A percentile compares a stretch with the other conserved stretches of the same genome.
Conservation (phyloP, 805 yeast genomes). For the Yamadazyma paraphyllophila region DNA sequence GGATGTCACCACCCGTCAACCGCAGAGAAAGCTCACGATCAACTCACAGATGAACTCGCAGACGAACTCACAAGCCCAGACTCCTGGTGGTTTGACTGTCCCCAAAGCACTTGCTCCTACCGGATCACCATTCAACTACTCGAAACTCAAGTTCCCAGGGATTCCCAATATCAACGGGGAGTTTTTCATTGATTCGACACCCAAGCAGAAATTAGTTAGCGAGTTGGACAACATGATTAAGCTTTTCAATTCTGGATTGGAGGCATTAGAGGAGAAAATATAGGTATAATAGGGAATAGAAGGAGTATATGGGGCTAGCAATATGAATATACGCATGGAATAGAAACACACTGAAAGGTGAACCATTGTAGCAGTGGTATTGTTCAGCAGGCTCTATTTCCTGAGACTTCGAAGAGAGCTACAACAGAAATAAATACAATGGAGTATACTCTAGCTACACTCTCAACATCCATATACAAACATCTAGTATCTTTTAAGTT, state of each 20-base stretch:
- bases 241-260: constrained; percentile 39
- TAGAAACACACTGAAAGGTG: no score
- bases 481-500: no score
- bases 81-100: constrained; percentile 1
- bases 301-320: no score
- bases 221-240: constrained; percentile 40
- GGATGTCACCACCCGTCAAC: not conserved
- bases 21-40: constrained; percentile 14
- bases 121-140: constrained; percentile 2
- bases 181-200: constrained; percentile 36
- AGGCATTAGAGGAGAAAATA: constrained; percentile 33
- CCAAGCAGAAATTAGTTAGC: constrained; percentile 30
- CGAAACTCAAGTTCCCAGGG: constrained; percentile 28
- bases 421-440: no score
- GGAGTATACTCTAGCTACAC: no score
- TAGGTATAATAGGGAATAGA: constrained; percentile 7
- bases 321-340: no score
- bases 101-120: not conserved
- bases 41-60: no score
- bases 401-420: no score
- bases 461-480: no score
- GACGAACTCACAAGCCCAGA: not conserved
- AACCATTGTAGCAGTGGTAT: no score
- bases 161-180: constrained; percentile 38
- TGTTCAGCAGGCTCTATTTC: no score